phyloP scores from a whole-genome alignment of 192 early-diverging fungal genomes.

The Entrophospora sp. region DNA sequence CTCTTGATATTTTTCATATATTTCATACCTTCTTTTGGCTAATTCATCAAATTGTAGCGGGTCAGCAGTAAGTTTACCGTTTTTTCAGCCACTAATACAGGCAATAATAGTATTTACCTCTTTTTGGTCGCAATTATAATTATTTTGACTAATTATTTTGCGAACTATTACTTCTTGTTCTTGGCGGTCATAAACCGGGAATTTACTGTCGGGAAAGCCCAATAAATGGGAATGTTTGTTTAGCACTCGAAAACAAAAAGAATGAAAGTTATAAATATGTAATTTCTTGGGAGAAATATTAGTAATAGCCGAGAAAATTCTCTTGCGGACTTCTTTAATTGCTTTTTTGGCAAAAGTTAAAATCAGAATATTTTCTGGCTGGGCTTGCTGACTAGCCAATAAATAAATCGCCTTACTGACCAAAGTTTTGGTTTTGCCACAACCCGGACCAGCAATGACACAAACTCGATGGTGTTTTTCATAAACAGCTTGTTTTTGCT shows the following conservation, averaged over 20 bases:
- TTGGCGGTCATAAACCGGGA: not conserved
- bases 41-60: not conserved
- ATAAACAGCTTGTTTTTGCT: slow-evolving; percentile 8
- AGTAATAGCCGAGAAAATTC: not conserved
- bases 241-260: not conserved
- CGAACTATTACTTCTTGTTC: not conserved
- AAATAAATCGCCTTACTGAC: not conserved
- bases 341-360: slow-evolving; percentile 12
- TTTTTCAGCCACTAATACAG: slow-evolving; percentile 1
- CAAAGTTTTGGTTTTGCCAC: not conserved
- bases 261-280: not conserved
- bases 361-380: not conserved
- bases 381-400: not conserved
- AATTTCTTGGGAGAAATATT: not conserved
- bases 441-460: slow-evolving; percentile 8
- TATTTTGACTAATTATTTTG: not conserved
- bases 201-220: not conserved
- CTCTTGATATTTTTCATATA: not conserved
- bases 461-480: not conserved
- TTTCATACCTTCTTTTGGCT: not conserved
- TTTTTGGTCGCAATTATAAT: not conserved
- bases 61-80: not conserved
- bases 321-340: not conserved
- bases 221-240: slow-evolving; percentile 2
- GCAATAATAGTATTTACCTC: not conserved